Evolutionary conservation across 306 rosid species (phyloP).

Genomic region (Herpetospermum pedunculosum): DNA sequence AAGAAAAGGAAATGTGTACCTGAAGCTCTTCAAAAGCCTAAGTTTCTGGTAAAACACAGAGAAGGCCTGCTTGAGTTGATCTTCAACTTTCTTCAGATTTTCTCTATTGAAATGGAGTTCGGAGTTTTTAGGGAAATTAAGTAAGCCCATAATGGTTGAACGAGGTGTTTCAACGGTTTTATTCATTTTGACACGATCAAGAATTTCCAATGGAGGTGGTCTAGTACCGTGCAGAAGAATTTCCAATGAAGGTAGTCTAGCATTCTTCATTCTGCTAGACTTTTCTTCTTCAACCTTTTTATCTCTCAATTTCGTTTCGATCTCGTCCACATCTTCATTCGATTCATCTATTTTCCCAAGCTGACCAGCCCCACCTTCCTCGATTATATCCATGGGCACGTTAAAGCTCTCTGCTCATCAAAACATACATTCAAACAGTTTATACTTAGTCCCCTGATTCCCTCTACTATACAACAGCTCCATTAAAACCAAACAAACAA

Average conservation of each 20-base stretch:
- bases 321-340: slow-evolving; percentile 13
- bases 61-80: too few relatives aligned
- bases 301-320: not conserved
- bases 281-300: slow-evolving; percentile 13
- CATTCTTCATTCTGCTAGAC: not conserved
- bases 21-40: too few relatives aligned
- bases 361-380: too few relatives aligned
- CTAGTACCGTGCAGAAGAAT: too few relatives aligned
- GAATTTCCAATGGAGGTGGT: too few relatives aligned
- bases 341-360: slow-evolving; percentile 12
- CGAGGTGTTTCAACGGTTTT: slow-evolving; percentile 44
- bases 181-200: slow-evolving; percentile 37
- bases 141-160: slow-evolving; percentile 42
- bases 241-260: slow-evolving; percentile 37
- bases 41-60: too few relatives aligned
- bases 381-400: too few relatives aligned
- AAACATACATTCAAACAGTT: not conserved
- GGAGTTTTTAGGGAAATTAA: slow-evolving; percentile 24
- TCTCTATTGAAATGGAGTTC: slow-evolving; percentile 37
- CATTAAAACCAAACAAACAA: too few relatives aligned
- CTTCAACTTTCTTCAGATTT: slow-evolving; percentile 39
- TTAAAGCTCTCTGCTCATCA: too few relatives aligned
- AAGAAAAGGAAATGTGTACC: too few relatives aligned
- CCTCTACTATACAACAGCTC: not conserved
- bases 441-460: too few relatives aligned